Conservation (phyloP, 257 asterid genomes). For the Nicotiana paniculata region DNA sequence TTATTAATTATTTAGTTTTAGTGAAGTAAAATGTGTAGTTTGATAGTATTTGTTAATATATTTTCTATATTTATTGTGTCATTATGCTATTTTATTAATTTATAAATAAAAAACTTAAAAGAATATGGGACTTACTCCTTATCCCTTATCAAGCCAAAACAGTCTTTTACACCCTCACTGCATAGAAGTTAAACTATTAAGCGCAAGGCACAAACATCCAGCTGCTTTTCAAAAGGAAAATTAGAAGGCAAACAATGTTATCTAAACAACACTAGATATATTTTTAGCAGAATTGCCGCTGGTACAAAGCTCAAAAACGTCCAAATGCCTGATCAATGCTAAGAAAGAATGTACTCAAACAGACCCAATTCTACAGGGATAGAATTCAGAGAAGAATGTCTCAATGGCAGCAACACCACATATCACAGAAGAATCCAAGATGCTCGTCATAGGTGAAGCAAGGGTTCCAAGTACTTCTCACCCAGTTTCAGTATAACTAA, state of each 20-base stretch:
- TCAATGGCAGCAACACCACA: constrained; percentile 1
- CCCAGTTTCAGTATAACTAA: background rate
- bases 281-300: background rate
- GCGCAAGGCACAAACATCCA: background rate
- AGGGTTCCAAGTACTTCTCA: background rate
- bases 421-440: background rate
- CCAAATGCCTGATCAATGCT: constrained; percentile 3
- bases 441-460: constrained; percentile 7
- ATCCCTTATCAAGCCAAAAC: too few species aligned
- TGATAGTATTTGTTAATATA: too few species aligned
- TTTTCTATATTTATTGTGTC: too few species aligned
- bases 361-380: constrained; percentile 1
- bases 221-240: background rate
- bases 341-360: background rate
- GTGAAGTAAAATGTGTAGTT: too few species aligned
- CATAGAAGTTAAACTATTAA: background rate
- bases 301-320: background rate
- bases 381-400: constrained; percentile 4
- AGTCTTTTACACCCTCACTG: background rate
- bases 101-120: too few species aligned
- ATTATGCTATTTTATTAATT: too few species aligned
- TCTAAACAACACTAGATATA: background rate
- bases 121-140: too few species aligned
- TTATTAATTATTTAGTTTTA: too few species aligned
- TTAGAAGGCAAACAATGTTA: background rate